These are phyloP conservation scores for Ophiobolus disseminans DNA, from an alignment of 2,329 filamentous ascomycete species.

Conservation along the genomic window DNA sequence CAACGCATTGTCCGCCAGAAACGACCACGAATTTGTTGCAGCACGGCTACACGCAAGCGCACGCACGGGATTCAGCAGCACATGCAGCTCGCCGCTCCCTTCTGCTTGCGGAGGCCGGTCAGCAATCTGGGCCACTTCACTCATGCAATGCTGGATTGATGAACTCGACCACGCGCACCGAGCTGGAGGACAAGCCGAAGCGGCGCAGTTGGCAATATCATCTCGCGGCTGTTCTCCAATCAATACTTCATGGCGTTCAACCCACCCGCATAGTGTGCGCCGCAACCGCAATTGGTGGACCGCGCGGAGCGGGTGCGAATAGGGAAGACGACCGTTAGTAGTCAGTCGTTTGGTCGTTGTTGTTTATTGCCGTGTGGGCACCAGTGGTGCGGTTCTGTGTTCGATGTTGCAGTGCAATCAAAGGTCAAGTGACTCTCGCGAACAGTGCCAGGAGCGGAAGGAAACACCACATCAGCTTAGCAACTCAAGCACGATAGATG, in stretches of 20 bases:
- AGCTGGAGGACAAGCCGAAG: background rate
- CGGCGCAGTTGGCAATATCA: slow-evolving; percentile 9
- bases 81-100: slow-evolving; percentile 5
- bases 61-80: too few relatives aligned
- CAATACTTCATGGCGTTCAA: slow-evolving; percentile 14
- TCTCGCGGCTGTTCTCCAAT: slow-evolving; percentile 26
- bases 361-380: background rate
- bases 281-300: slow-evolving; percentile 19
- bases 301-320: slow-evolving; percentile 7
- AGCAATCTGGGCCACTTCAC: slow-evolving; percentile 4
- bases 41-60: background rate
- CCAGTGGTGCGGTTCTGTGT: background rate
- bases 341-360: background rate
- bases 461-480: too few relatives aligned
- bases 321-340: background rate
- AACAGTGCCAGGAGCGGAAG: slow-evolving; percentile 1
- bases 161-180: background rate
- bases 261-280: slow-evolving; percentile 16
- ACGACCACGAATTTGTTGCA: too few relatives aligned
- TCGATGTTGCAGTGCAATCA: background rate
- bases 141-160: background rate
- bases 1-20: background rate
- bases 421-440: slow-evolving; percentile 7
- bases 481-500: too few relatives aligned
- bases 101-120: slow-evolving; percentile 5